Base-by-base conservation (phyloP, 1,139 yeast species). In the Saccharomyces uvarum region DNA sequence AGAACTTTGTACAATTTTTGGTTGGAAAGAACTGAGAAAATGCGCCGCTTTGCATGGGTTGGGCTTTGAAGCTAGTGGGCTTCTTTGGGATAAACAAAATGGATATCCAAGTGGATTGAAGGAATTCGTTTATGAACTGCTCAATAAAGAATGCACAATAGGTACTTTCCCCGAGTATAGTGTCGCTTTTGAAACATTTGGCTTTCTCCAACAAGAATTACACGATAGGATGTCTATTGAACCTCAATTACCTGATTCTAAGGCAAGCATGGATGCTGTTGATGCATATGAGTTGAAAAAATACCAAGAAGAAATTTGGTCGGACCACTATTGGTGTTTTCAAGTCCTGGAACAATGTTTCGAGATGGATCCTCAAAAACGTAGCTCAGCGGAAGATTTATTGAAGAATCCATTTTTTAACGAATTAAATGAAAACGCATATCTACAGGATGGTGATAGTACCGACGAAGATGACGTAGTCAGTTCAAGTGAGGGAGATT, bases 11-110 rank as follows among this genome's bases (percentile, higher is more conserved):
- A 75, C 84, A n/a, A 76, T 95, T 2, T 91, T 88, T 72, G 99
- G 99, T 1, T 71, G 80, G 53, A 81, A 79, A n/a, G 81, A 79
- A 61, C 77, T 93, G 77, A 82, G 82, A 59, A 80, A 81, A 60
- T 84, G 91, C 63, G 96, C 97, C 3, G 80, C 81, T 55, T 70
- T 89, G 48, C 99, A 93, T 73, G 98, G 99, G 0, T 78, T 93
- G 57, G 93, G 91, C 0, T 80, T 91, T 55, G 97, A 90, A 59
- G 77, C 91, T 14, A 83, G 64, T 14, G 67, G 73, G 8, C 59
- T 73, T 11, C 63, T 69, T 14, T 62, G 63, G 9, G 64, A 65
- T 33, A 65, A 62, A 48, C 69, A 63, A 44, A 62, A 65, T 29
- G 66, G 65, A 4, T 60, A 56, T 42, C 58, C 63, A 8, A 60